Evolutionary conservation across 768 basidiomycete species (phyloP).

Genomic region (Omphalotus guepiniiformis): DNA sequence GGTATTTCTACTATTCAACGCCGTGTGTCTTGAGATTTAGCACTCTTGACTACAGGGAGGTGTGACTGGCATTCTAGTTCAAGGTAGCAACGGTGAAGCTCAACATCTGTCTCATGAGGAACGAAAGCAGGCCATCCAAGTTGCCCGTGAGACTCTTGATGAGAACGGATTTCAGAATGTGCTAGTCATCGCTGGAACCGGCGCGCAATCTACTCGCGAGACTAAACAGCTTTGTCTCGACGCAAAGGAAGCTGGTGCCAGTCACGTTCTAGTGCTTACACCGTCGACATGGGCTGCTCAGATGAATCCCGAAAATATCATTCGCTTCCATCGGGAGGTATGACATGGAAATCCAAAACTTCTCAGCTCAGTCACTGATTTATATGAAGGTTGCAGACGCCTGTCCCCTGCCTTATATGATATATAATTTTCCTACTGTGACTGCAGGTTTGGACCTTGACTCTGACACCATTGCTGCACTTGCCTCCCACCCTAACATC

Average conservation of each 20-base stretch:
- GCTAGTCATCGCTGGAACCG: constrained; percentile 78
- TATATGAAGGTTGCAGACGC: constrained; percentile 55
- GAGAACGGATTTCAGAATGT: constrained; percentile 63
- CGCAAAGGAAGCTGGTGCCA: constrained; percentile 79
- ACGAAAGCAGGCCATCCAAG: constrained; percentile 54
- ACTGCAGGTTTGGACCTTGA: constrained; percentile 82
- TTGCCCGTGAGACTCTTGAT: constrained; percentile 71
- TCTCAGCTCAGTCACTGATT: neutral
- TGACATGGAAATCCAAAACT: neutral
- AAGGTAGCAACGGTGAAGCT: constrained; percentile 75
- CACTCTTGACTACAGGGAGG: constrained; percentile 48
- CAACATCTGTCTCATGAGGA: constrained; percentile 74
- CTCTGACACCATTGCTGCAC: constrained; percentile 65
- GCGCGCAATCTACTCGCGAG: constrained; percentile 75
- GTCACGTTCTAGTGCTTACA: constrained; percentile 70
- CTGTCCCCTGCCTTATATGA: constrained; percentile 67
- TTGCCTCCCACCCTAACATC: constrained; percentile 79
- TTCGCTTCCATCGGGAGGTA: constrained; percentile 64
- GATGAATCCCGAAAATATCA: constrained; percentile 59
- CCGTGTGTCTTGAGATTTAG: neutral
- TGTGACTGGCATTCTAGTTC: constrained; percentile 66
- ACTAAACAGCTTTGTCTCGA: constrained; percentile 65
- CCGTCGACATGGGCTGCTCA: constrained; percentile 66
- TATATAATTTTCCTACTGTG: constrained; percentile 84
- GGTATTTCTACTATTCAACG: constrained; percentile 31